Conservation (phyloP, 2,329 filamentous ascomycete species). For the Paraphoma chrysanthemicola region DNA sequence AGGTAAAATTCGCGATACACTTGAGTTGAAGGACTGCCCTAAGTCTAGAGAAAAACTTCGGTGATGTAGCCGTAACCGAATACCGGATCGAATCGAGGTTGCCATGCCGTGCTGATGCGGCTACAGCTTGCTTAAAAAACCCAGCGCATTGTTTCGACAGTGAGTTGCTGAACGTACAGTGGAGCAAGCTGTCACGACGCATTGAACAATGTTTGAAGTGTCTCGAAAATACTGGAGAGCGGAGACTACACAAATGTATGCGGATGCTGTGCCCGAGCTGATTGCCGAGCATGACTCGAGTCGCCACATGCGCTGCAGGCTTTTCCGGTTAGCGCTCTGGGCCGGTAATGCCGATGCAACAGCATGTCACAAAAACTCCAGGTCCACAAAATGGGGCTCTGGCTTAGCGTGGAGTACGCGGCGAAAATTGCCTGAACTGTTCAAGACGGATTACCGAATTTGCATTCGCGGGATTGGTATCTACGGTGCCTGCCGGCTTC, state of each 20-base stretch:
- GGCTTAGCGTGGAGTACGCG: not conserved
- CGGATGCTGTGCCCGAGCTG: not conserved
- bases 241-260: too few relatives aligned
- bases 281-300: conserved; percentile 1
- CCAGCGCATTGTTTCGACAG: too few relatives aligned
- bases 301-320: not conserved
- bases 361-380: conserved; percentile 3
- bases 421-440: conserved; percentile 9
- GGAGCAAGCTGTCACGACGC: too few relatives aligned
- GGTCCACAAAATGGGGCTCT: not conserved
- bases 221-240: too few relatives aligned
- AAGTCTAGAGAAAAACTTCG: too few relatives aligned
- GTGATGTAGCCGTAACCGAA: too few relatives aligned
- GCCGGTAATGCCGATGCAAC: conserved; percentile 9
- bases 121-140: too few relatives aligned
- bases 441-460: conserved; percentile 2
- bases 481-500: conserved; percentile 1
- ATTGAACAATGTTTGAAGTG: too few relatives aligned
- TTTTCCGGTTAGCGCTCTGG: conserved; percentile 12
- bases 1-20: not conserved
- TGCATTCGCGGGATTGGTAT: conserved; percentile 7
- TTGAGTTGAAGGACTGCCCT: too few relatives aligned
- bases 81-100: too few relatives aligned
- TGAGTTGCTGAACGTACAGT: too few relatives aligned
- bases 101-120: too few relatives aligned